phyloP scores from a whole-genome alignment of 2,329 filamentous ascomycete species.

The Eutypella sp. region DNA sequence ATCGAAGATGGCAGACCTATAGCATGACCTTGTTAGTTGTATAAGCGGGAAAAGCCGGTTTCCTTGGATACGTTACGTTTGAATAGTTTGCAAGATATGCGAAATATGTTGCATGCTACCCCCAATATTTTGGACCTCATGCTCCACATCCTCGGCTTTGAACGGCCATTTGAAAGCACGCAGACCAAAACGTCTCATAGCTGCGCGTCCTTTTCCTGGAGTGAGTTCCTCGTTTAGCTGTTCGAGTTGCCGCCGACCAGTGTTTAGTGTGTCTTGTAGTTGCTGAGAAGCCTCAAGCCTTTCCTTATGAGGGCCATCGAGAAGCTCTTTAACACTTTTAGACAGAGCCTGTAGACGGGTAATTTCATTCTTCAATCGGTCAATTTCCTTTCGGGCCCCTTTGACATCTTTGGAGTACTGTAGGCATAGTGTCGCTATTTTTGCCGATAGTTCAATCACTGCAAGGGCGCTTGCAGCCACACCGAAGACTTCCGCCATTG shows the following conservation, averaged over 20 bases:
- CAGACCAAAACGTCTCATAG: constrained; percentile 27
- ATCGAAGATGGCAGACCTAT: too few species aligned
- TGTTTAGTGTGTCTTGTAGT: constrained; percentile 15
- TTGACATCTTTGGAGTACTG: constrained; percentile 31
- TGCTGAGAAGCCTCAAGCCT: too few species aligned
- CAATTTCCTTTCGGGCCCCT: constrained; percentile 26
- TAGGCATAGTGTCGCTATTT: constrained; percentile 28
- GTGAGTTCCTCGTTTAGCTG: constrained; percentile 19
- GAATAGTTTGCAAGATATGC: too few species aligned
- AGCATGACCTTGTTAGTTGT: too few species aligned
- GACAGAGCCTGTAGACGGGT: constrained; percentile 20
- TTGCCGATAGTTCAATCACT: constrained; percentile 32
- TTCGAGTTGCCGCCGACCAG: constrained; percentile 16
- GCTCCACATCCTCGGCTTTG: constrained; percentile 30
- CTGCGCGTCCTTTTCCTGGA: constrained; percentile 17
- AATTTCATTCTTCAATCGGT: constrained; percentile 25
- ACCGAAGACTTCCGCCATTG: constrained; percentile 23
- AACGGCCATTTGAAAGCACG: constrained; percentile 36
- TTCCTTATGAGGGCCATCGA: constrained; percentile 19
- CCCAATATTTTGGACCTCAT: too few species aligned
- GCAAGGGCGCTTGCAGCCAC: constrained; percentile 31
- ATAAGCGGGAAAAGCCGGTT: too few species aligned
- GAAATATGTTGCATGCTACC: too few species aligned
- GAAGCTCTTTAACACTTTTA: constrained; percentile 19
- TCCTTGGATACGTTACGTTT: too few species aligned